A percentile compares a stretch with the other conserved stretches of the same genome.
Conservation (phyloP, 2,329 filamentous ascomycete species). For the Colletotrichum scovillei region DNA sequence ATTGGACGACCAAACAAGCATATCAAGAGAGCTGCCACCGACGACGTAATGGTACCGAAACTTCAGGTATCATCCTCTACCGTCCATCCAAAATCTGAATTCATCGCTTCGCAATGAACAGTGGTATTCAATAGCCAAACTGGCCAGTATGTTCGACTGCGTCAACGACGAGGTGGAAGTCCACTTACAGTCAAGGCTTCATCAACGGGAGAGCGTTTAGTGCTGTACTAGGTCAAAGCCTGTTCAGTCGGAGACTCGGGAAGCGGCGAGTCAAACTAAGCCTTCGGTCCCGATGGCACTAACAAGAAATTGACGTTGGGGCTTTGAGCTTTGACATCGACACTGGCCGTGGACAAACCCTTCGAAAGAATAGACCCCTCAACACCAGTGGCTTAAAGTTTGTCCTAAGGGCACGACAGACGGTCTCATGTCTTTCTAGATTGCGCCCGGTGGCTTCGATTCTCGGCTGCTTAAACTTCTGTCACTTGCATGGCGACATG, state of each 20-base stretch:
- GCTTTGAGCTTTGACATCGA: constrained; percentile 16
- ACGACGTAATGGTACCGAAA: constrained; percentile 1
- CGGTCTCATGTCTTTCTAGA: constrained; percentile 23
- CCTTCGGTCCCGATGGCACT: constrained; percentile 27
- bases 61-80: not conserved
- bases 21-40: constrained; percentile 8
- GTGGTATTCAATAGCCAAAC: not conserved
- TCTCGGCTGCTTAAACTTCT: constrained; percentile 15
- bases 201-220: constrained; percentile 6
- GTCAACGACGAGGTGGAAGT: not conserved
- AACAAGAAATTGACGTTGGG: not conserved
- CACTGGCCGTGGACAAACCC: not conserved
- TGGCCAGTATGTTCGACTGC: not conserved
- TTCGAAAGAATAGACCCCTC: constrained; percentile 1
- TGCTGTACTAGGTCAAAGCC: constrained; percentile 8
- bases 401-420: not conserved
- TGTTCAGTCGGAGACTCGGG: constrained; percentile 13
- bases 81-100: not conserved
- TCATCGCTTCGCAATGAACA: not conserved
- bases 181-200: not conserved
- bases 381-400: constrained; percentile 16
- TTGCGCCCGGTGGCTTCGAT: constrained; percentile 8
- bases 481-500: constrained; percentile 15
- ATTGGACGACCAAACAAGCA: constrained; percentile 17
- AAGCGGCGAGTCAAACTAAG: constrained; percentile 8